Evolutionary conservation across 805 yeast species (phyloP), one percentile per base, ranked within the genome.

Genomic region (Spathaspora gorwiae): DNA sequence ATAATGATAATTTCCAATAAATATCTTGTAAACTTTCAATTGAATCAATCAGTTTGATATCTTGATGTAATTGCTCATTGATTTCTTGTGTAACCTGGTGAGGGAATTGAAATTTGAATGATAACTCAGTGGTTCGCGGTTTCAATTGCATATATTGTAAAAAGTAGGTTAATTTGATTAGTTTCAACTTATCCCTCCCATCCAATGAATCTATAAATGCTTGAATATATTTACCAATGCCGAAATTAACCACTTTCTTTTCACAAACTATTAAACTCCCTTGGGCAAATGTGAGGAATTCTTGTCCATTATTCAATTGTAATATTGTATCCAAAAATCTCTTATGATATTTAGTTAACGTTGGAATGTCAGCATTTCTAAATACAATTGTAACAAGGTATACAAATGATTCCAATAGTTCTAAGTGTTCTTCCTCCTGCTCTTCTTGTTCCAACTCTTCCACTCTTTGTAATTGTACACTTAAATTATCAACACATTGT

Each of bases 1-100:
- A 54, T 13, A 81, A 50, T 2, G 69, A 50, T 11, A 78, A 50
- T 57, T 79, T 73, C 86, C 87, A 81, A 53, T 74, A 75, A 9
- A 11, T 29, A 11, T 29, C 32, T 29, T 29, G 32, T 29, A 29
- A 29, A 9, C 12, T 29, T 9, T 5, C 32, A 29, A 29, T 11
- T 9, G 32, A 29, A 9, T 29, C 8, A 11, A 29, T 29, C 9
- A 11, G 2, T 29, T 29, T 29, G 32, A 37, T 14, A 9, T 39
- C 37, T 15, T 40, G 35, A 36, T 36, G 13, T 5, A 15, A n/a
- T n/a, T 35, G 24, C 7, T 13, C 13, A 2, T 15, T 14, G 11
- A 42, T 13, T n/a, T 42, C 40, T 31, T 30, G 12, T 2, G 13
- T 32, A 1, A 44, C 24, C 13, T 36, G 32, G 9, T 11, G 2